Percentiles rank a stretch among this genome's conserved stretches.
These are phyloP conservation scores for Colletotrichum cuscutae DNA, from an alignment of 2,329 filamentous ascomycete genomes.

Conservation along the genomic window DNA sequence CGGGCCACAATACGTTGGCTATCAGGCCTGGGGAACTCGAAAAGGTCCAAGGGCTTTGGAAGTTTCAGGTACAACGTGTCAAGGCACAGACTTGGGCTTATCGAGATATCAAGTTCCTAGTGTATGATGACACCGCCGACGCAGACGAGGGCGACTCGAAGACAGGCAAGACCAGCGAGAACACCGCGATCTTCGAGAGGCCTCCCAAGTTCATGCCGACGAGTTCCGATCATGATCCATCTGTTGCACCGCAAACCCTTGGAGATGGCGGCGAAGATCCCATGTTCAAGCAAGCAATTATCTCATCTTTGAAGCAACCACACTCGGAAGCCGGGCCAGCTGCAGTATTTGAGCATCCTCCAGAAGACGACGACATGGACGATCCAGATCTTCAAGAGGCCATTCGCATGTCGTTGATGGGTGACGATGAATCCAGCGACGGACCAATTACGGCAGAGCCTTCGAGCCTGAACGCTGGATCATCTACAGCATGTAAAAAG, in stretches of 20 bases:
- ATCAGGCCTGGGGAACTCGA: not conserved
- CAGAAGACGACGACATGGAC: too few relatives aligned
- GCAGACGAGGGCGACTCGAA: not conserved
- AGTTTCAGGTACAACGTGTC: not conserved
- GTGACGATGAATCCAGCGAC: too few relatives aligned
- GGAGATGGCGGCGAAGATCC: not conserved
- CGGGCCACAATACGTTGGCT: not conserved
- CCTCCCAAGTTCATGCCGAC: not conserved
- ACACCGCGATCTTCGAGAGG: not conserved
- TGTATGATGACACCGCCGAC: not conserved
- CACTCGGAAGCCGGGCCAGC: not conserved
- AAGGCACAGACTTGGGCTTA: not conserved
- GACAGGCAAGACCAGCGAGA: not conserved
- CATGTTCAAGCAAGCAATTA: not conserved
- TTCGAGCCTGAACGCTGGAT: not conserved
- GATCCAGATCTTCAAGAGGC: too few relatives aligned
- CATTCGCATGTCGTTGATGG: too few relatives aligned
- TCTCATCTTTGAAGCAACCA: not conserved
- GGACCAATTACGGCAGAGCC: too few relatives aligned
- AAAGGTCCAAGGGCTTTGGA: not conserved
- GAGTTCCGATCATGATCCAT: not conserved
- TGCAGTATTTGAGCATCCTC: too few relatives aligned
- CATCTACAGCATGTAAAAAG: not conserved
- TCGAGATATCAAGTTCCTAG: not conserved
- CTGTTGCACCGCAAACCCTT: not conserved